phyloP scores from a whole-genome alignment of 2,329 filamentous ascomycete genomes.

The Epichloe sibirici region DNA sequence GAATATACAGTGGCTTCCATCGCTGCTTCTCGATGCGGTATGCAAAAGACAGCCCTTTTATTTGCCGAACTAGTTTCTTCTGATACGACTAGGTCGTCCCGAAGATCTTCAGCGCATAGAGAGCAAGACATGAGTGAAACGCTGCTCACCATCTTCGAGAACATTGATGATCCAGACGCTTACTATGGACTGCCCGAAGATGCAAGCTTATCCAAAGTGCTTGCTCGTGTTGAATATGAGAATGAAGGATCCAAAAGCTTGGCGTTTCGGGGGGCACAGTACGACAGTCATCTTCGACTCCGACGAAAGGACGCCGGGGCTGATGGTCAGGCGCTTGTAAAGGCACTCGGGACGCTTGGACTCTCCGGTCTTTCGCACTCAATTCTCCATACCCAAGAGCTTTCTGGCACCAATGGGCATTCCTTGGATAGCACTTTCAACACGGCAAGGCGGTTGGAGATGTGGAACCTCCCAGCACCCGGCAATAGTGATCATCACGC shows the following conservation, averaged over 20 bases:
- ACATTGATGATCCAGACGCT: constrained; percentile 88
- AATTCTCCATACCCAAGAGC: constrained; percentile 56
- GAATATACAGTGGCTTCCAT: constrained; percentile 58
- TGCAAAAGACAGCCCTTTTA: constrained; percentile 77
- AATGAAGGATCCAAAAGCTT: constrained; percentile 76
- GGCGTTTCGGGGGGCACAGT: constrained; percentile 80
- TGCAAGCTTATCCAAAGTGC: constrained; percentile 62
- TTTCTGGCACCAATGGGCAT: constrained; percentile 40
- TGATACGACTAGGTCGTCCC: constrained; percentile 42
- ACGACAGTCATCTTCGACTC: constrained; percentile 69
- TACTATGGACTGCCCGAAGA: constrained; percentile 85
- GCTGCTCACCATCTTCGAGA: constrained; percentile 73
- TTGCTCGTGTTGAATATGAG: constrained; percentile 80
- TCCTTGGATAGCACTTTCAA: constrained; percentile 63
- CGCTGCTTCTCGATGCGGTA: constrained; percentile 64
- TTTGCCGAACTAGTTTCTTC: constrained; percentile 64
- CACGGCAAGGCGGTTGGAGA: constrained; percentile 70
- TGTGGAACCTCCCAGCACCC: constrained; percentile 82
- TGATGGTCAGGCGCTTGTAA: constrained; percentile 60
- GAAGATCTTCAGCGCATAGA: constrained; percentile 51
- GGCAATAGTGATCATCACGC: constrained; percentile 47
- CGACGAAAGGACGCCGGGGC: constrained; percentile 39
- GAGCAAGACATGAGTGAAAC: constrained; percentile 51
- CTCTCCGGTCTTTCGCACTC: constrained; percentile 77
- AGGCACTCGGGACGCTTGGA: constrained; percentile 67